These are phyloP conservation scores for Podosphaera fusca DNA, from an alignment of 2,329 filamentous ascomycete species.

Conservation along the genomic window DNA sequence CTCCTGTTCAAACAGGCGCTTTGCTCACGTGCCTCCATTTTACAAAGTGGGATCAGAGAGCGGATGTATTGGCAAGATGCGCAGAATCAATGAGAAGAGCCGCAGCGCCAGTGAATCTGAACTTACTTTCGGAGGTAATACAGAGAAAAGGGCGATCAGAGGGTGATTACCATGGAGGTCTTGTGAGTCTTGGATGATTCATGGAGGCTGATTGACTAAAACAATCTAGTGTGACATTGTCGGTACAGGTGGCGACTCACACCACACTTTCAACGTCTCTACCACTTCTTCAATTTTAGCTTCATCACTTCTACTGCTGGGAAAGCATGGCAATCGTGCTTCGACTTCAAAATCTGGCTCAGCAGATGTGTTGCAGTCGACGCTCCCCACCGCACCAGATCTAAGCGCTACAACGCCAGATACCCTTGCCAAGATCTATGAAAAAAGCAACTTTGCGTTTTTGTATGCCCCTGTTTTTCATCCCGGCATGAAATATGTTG, in stretches of 20 bases:
- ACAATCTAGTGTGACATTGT: conserved; percentile 59
- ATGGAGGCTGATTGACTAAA: conserved; percentile 3
- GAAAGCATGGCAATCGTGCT: conserved; percentile 90
- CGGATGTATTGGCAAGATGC: conserved; percentile 70
- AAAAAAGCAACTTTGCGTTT: conserved; percentile 73
- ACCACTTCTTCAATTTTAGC: conserved; percentile 86
- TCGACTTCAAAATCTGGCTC: conserved; percentile 91
- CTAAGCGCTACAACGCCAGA: conserved; percentile 50
- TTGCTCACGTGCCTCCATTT: conserved; percentile 83
- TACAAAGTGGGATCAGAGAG: conserved; percentile 59
- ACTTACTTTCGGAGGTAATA: conserved; percentile 36
- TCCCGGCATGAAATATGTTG: conserved; percentile 77
- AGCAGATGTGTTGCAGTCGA: conserved; percentile 66
- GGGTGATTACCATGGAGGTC: conserved; percentile 57
- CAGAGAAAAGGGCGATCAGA: conserved; percentile 35
- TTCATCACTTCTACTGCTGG: conserved; percentile 61
- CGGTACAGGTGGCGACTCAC: conserved; percentile 83
- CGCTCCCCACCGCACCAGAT: conserved; percentile 47
- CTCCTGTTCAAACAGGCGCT: conserved; percentile 69
- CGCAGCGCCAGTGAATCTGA: conserved; percentile 45
- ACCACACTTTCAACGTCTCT: conserved; percentile 96
- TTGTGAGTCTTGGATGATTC: conserved; percentile 32
- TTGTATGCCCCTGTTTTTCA: conserved; percentile 93
- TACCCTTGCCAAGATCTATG: conserved; percentile 52
- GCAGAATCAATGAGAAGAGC: conserved; percentile 66